Evolutionary conservation across 2,329 filamentous ascomycete genomes (phyloP).

Genomic region (Lasiodiplodia hormozganensis): DNA sequence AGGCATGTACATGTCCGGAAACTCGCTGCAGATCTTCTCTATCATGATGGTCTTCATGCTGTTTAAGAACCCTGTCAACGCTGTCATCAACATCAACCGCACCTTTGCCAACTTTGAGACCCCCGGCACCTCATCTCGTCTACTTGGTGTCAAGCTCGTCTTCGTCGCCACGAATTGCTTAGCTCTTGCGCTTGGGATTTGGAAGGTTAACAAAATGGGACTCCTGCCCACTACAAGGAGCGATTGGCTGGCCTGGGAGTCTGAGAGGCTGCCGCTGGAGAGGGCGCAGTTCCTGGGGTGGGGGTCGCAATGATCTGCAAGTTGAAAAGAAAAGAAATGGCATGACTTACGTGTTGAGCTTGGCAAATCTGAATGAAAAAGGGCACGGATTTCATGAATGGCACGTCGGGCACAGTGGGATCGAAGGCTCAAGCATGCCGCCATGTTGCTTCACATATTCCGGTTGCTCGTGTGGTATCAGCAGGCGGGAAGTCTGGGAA

Average conservation of each 20-base stretch:
- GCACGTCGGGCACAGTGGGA: background rate
- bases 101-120: conserved; percentile 94
- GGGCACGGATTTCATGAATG: background rate
- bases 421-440: background rate
- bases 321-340: background rate
- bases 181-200: conserved; percentile 83
- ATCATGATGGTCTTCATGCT: conserved; percentile 99
- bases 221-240: conserved; percentile 94
- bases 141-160: conserved; percentile 83
- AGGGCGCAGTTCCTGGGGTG: conserved; percentile 28
- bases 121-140: conserved; percentile 73
- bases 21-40: conserved; percentile 96
- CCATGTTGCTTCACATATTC: too few relatives aligned
- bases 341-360: too few relatives aligned
- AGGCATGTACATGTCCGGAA: conserved; percentile 99
- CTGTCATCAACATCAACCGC: conserved; percentile 79
- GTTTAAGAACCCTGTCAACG: conserved; percentile 94
- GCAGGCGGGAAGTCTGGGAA: too few relatives aligned
- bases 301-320: background rate
- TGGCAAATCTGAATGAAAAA: background rate
- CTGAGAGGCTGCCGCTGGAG: conserved; percentile 42
- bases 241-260: conserved; percentile 98
- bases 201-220: conserved; percentile 98
- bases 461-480: too few relatives aligned
- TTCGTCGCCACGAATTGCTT: conserved; percentile 88